These are phyloP conservation scores for Rhipidocladum racemiflorum DNA, from an alignment of 176 grass and related monocot species.

Conservation along the genomic window DNA sequence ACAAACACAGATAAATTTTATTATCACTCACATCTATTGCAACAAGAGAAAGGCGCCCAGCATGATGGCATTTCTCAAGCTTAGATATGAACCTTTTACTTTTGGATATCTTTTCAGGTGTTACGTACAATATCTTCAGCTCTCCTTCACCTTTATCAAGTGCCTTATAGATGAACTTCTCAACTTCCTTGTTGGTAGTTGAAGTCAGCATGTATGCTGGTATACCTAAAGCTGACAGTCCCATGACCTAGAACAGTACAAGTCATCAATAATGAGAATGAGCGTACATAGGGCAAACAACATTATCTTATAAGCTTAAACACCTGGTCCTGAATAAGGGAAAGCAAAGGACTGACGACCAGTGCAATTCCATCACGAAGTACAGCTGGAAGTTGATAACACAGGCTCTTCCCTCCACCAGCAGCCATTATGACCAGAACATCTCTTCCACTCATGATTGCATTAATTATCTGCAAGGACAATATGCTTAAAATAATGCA, in stretches of 20 bases:
- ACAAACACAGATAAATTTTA: conserved; percentile 2
- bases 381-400: conserved; percentile 84
- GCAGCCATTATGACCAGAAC: conserved; percentile 94
- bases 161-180: conserved; percentile 78
- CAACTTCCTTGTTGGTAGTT: conserved; percentile 73
- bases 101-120: conserved; percentile 94
- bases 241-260: conserved; percentile 68
- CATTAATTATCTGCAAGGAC: conserved; percentile 80
- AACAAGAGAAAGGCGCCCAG: conserved; percentile 77
- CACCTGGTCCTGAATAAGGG: conserved; percentile 92
- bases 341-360: conserved; percentile 85
- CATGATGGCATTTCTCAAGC: conserved; percentile 93
- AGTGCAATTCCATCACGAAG: conserved; percentile 69
- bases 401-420: conserved; percentile 86
- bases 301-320: conserved; percentile 7
- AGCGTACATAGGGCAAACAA: conserved; percentile 16
- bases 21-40: conserved; percentile 87
- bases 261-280: conserved; percentile 18
- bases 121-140: conserved; percentile 93
- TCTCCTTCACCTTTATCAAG: conserved; percentile 87
- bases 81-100: conserved; percentile 99
- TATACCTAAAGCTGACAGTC: conserved; percentile 81
- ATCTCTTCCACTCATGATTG: conserved; percentile 85
- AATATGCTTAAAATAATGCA: conserved; percentile 29
- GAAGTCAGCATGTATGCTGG: conserved; percentile 85